These are phyloP conservation scores for Aspergillus sp. DNA, from an alignment of 2,329 filamentous ascomycete species.

Conservation along the genomic window DNA sequence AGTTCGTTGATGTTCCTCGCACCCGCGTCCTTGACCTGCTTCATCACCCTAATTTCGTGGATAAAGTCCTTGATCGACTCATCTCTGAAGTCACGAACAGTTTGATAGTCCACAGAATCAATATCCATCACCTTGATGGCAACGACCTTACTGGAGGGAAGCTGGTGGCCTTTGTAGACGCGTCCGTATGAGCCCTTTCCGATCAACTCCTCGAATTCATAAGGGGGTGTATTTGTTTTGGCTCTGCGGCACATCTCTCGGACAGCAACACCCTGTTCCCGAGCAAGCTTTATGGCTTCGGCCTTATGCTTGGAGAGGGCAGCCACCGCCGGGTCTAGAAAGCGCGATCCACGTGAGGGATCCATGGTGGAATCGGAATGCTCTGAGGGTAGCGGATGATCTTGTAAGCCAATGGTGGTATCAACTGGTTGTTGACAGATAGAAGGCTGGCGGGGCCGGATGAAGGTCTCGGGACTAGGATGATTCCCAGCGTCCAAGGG, in stretches of 20 bases:
- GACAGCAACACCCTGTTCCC: slow-evolving; percentile 49
- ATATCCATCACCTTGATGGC: slow-evolving; percentile 56
- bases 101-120: slow-evolving; percentile 52
- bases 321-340: slow-evolving; percentile 46
- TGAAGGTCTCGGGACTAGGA: background rate
- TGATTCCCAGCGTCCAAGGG: no score
- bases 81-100: slow-evolving; percentile 49
- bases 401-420: background rate
- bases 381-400: background rate
- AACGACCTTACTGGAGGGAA: slow-evolving; percentile 45
- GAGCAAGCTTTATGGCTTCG: slow-evolving; percentile 51
- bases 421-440: background rate
- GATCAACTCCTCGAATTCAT: slow-evolving; percentile 54
- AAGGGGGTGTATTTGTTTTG: slow-evolving; percentile 48
- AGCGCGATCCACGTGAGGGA: slow-evolving; percentile 31
- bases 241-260: slow-evolving; percentile 50
- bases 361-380: slow-evolving; percentile 18
- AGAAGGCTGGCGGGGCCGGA: background rate
- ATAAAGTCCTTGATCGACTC: slow-evolving; percentile 58
- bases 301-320: slow-evolving; percentile 52
- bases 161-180: slow-evolving; percentile 52
- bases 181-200: slow-evolving; percentile 55
- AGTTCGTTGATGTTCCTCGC: slow-evolving; percentile 66
- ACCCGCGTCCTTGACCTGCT: slow-evolving; percentile 62
- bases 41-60: slow-evolving; percentile 64